Evolutionary conservation across 257 asterid species (phyloP).

Genomic region (Fraxinus pennsylvanica): DNA sequence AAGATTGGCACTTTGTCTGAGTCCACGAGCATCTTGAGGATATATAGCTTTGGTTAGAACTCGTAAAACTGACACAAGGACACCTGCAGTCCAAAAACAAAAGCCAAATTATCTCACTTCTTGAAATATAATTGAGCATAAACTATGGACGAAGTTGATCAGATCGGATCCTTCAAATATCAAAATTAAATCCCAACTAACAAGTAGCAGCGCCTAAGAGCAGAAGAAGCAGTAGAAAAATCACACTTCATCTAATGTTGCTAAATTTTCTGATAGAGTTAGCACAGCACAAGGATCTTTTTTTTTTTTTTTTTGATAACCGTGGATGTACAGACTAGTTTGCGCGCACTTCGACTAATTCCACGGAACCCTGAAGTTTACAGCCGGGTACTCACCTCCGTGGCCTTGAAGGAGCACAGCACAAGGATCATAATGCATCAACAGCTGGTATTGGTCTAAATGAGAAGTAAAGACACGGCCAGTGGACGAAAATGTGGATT

Average conservation of each 20-base stretch:
- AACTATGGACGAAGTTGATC: neutral
- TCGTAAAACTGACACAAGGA: conserved; percentile 74
- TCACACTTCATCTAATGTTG: neutral
- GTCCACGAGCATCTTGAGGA: conserved; percentile 78
- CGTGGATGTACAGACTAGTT: no score
- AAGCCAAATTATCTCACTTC: neutral
- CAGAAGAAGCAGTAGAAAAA: neutral
- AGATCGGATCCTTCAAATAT: neutral
- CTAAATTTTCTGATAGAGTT: neutral
- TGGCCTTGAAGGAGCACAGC: neutral
- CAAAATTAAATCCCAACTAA: neutral
- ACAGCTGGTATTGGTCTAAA: neutral
- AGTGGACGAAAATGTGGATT: neutral
- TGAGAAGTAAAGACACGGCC: neutral
- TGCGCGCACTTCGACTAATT: no score
- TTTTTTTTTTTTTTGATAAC: no score
- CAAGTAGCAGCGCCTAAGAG: neutral
- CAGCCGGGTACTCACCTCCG: no score
- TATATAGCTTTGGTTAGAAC: conserved; percentile 74
- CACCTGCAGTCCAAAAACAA: conserved; percentile 54
- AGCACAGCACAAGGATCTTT: neutral
- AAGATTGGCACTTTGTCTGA: conserved; percentile 86
- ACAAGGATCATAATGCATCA: neutral
- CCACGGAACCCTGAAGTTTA: no score
- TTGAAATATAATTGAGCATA: neutral